Evolutionary conservation across 2,329 filamentous ascomycete genomes (phyloP).

Genomic region (Xylariales sp.): DNA sequence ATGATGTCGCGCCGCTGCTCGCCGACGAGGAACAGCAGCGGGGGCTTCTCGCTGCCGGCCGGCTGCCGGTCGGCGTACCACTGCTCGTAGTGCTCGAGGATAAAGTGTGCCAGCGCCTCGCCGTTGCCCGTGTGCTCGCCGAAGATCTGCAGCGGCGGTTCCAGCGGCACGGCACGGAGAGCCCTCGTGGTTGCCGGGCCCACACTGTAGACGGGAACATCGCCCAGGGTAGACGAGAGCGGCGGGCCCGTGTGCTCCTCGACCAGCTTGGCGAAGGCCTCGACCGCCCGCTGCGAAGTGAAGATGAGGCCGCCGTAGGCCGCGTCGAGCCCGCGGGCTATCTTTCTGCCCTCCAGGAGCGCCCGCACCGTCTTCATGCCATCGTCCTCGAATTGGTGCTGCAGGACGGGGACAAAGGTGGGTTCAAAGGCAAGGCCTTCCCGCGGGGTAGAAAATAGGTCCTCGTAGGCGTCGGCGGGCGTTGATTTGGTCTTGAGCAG

Average conservation of each 20-base stretch:
- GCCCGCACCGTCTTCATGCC: constrained; percentile 50
- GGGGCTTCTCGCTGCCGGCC: no score
- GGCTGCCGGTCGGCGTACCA: constrained; percentile 38
- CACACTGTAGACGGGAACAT: constrained; percentile 69
- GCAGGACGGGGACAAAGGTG: constrained; percentile 70
- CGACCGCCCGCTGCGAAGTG: constrained; percentile 78
- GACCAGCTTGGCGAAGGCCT: constrained; percentile 66
- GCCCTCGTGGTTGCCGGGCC: constrained; percentile 77
- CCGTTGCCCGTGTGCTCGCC: constrained; percentile 84
- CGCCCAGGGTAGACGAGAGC: constrained; percentile 34
- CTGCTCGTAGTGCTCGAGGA: constrained; percentile 69
- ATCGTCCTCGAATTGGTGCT: constrained; percentile 61
- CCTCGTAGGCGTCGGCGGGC: constrained; percentile 68
- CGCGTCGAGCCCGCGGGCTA: constrained; percentile 31
- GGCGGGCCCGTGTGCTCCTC: no score
- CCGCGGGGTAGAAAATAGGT: constrained; percentile 51
- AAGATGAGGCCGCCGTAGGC: constrained; percentile 76
- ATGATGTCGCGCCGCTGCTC: constrained; percentile 89
- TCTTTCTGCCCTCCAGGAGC: constrained; percentile 39
- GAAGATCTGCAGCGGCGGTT: constrained; percentile 57
- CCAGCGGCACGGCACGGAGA: constrained; percentile 51
- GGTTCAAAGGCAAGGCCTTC: constrained; percentile 50
- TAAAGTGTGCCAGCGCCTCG: constrained; percentile 71
- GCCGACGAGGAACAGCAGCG: constrained; percentile 82
- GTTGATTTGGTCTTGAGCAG: constrained; percentile 74